Evolutionary conservation across 176 grass and related monocot species (phyloP), one percentile per base, ranked within the genome.

Genomic region (Hsuehochloa calcarea): DNA sequence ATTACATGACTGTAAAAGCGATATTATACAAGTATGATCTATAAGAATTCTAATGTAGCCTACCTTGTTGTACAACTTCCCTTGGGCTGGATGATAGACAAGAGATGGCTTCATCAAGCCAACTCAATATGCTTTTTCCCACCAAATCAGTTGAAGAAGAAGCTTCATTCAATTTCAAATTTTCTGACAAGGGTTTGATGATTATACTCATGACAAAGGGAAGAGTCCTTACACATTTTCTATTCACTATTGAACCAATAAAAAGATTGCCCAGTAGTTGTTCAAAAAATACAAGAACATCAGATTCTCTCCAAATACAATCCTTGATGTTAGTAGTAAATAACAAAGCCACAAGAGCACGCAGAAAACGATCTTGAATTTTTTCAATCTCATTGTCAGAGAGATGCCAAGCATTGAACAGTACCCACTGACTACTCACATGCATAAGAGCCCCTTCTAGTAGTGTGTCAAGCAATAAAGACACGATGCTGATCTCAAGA

Each of bases 331-430:
- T 81, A 90, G 76, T 72, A 78, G 77, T 81, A 83, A 89, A 87
- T 17, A 95, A 77, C 65, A 97, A 78, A 70, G 89, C 84, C 65
- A 93, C 68, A 78, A 97, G 91, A 81, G 89, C 92, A 84, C 89
- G 89, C 62, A 97, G 78, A 85, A 87, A 95, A 61, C 70, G 85
- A 50, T 91, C 87, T 37, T 88, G 75, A 82, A 97, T 94, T 72
- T 88, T 93, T 49, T 91, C 87, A 77, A 95, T 78, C 58, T 97
- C 88, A 23, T 81, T 55, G 68, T 91, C 79, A 78, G 72, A 89
- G 66, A 91, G 70, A 78, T 82, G 79, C 95, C 92, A 98, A 76
- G 91, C 86, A 84, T 95, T 88, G 85, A 93, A 95, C 83, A 88
- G 87, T 77, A 88, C 83, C 96, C 96, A 98, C 11, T 71, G 59